Conservation (phyloP, 2,329 filamentous ascomycete species). For the Diaporthe vexans region DNA sequence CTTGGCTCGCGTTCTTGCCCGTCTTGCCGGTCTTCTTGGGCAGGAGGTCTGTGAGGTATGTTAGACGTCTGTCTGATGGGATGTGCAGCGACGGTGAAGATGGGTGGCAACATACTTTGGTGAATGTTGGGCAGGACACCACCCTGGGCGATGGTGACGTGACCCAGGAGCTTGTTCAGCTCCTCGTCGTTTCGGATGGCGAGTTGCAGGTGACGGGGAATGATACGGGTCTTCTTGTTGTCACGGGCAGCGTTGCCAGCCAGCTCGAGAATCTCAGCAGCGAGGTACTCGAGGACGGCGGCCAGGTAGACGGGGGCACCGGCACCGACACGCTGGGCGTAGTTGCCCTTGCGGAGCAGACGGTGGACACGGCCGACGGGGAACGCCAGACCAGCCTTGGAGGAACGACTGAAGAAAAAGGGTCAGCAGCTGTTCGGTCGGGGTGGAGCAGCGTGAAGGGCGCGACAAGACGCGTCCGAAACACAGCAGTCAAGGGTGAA, state of each 20-base stretch:
- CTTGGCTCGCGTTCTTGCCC: slow-evolving; percentile 93
- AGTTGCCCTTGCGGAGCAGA: slow-evolving; percentile 99
- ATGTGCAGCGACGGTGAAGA: neutral
- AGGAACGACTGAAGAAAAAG: slow-evolving; percentile 81
- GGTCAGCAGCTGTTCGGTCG: slow-evolving; percentile 53
- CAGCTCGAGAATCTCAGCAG: slow-evolving; percentile 98
- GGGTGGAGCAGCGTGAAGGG: slow-evolving; percentile 46
- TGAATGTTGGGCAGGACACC: slow-evolving; percentile 98
- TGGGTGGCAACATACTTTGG: slow-evolving; percentile 79
- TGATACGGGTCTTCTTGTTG: slow-evolving; percentile 99
- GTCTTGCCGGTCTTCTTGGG: slow-evolving; percentile 99
- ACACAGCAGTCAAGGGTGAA: neutral
- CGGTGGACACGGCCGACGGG: slow-evolving; percentile 99
- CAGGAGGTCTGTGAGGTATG: slow-evolving; percentile 80
- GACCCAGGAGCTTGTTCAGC: slow-evolving; percentile 97
- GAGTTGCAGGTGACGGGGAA: slow-evolving; percentile 97
- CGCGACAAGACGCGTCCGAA: slow-evolving; percentile 50
- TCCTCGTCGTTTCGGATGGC: slow-evolving; percentile 99
- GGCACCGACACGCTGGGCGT: slow-evolving; percentile 99
- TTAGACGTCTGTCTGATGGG: slow-evolving; percentile 43
- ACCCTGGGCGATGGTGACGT: slow-evolving; percentile 97
- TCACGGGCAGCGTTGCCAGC: slow-evolving; percentile 98
- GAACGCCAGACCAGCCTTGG: slow-evolving; percentile 99
- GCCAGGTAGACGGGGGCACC: slow-evolving; percentile 98
- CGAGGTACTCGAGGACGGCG: slow-evolving; percentile 97